These are phyloP conservation scores for Galium porrigens DNA, from an alignment of 305 asterid species.

Conservation along the genomic window DNA sequence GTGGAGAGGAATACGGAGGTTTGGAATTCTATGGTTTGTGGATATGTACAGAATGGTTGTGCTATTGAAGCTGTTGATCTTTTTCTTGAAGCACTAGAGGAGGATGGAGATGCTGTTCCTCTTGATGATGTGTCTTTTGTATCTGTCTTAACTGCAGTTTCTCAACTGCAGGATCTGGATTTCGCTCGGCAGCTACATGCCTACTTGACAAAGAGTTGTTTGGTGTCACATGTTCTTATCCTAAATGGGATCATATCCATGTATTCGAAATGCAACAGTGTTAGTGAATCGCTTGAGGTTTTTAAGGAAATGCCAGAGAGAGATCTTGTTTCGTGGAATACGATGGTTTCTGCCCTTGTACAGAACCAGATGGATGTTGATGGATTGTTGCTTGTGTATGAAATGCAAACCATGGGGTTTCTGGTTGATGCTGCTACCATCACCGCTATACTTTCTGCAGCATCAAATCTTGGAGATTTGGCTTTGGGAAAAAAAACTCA, in stretches of 20 bases:
- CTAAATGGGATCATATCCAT: constrained; percentile 48
- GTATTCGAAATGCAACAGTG: constrained; percentile 55
- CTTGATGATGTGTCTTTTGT: constrained; percentile 66
- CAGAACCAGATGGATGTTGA: constrained; percentile 58
- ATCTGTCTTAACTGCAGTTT: constrained; percentile 55
- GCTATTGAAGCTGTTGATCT: constrained; percentile 46
- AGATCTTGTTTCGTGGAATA: constrained; percentile 87
- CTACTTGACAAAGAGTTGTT: constrained; percentile 37
- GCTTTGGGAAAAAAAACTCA: constrained; percentile 59
- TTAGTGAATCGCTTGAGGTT: constrained; percentile 43
- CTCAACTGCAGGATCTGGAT: constrained; percentile 48
- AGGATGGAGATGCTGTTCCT: constrained; percentile 23
- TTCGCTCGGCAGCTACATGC: constrained; percentile 57
- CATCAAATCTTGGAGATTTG: constrained; percentile 57
- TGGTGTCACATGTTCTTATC: constrained; percentile 35
- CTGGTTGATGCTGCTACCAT: constrained; percentile 47
- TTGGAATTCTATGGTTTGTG: constrained; percentile 74
- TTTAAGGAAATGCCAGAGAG: constrained; percentile 52
- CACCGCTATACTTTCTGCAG: constrained; percentile 62
- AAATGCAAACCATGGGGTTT: constrained; percentile 62
- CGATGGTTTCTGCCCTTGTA: constrained; percentile 63
- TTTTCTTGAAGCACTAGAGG: constrained; percentile 35
- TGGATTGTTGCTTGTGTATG: constrained; percentile 63
- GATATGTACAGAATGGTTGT: constrained; percentile 44
- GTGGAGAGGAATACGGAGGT: constrained; percentile 59